Evolutionary conservation across 2,329 filamentous ascomycete genomes (phyloP).

Genomic region (Apiospora aurea): DNA sequence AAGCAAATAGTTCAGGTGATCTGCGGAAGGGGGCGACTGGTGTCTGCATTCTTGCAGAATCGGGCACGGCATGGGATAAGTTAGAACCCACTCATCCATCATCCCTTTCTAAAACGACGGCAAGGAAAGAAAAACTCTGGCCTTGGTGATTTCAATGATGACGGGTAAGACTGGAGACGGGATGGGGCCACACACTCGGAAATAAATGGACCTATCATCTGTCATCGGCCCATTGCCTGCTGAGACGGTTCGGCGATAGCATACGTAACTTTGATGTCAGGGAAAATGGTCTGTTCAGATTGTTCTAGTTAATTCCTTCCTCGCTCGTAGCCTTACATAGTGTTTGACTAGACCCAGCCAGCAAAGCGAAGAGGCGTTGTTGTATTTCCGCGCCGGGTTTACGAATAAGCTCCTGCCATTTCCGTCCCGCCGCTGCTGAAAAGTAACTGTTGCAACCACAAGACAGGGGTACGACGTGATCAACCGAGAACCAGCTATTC

Average conservation of each 20-base stretch:
- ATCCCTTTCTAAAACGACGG: neutral
- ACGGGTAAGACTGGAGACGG: conserved; percentile 1
- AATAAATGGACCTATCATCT: neutral
- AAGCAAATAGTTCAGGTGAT: neutral
- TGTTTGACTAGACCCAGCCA: neutral
- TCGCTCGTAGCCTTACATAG: neutral
- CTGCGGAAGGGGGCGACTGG: neutral
- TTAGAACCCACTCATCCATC: neutral
- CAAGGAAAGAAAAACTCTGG: neutral
- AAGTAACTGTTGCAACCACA: neutral
- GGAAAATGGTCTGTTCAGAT: neutral
- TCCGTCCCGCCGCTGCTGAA: neutral
- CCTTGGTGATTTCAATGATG: neutral
- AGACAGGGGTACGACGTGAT: neutral
- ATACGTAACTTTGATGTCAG: neutral
- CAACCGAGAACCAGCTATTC: neutral
- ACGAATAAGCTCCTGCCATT: neutral
- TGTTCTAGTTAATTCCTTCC: neutral
- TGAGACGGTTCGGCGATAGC: neutral
- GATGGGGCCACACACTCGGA: neutral
- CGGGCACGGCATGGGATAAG: neutral
- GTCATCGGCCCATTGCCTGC: conserved; percentile 7
- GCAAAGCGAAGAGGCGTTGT: neutral
- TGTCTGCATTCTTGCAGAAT: neutral
- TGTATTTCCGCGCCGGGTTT: conserved; percentile 8